These are phyloP conservation scores for Tylopilus balloui DNA, from an alignment of 768 basidiomycete genomes.

Conservation along the genomic window DNA sequence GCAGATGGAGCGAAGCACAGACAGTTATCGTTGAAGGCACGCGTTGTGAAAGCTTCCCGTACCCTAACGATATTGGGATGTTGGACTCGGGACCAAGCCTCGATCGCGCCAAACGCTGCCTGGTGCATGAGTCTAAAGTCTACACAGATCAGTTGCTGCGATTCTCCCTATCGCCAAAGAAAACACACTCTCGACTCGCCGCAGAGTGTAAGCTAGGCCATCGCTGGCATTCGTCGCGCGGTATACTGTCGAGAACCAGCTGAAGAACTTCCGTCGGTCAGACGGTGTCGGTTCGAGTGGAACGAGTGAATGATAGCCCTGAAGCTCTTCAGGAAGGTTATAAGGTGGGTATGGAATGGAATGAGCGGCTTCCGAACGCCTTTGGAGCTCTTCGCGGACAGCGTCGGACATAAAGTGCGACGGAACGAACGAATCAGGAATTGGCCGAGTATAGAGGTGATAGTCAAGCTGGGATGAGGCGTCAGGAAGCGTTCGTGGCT, in stretches of 20 bases:
- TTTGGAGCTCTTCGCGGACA: slow-evolving; percentile 55
- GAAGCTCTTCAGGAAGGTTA: slow-evolving; percentile 78
- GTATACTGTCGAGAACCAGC: slow-evolving; percentile 82
- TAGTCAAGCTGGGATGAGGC: slow-evolving; percentile 67
- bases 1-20: slow-evolving; percentile 24
- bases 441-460: slow-evolving; percentile 79
- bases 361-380: slow-evolving; percentile 42
- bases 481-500: neutral
- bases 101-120: slow-evolving; percentile 75
- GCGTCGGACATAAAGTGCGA: slow-evolving; percentile 86
- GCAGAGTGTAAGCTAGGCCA: slow-evolving; percentile 70
- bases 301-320: slow-evolving; percentile 84
- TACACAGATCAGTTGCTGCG: slow-evolving; percentile 28
- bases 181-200: slow-evolving; percentile 78
- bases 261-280: slow-evolving; percentile 71
- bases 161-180: neutral
- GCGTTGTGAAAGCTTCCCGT: slow-evolving; percentile 92
- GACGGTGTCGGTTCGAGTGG: slow-evolving; percentile 60
- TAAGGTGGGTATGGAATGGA: slow-evolving; percentile 40
- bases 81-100: slow-evolving; percentile 76
- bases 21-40: slow-evolving; percentile 92
- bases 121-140: slow-evolving; percentile 83
- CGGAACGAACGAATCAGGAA: slow-evolving; percentile 51
- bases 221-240: slow-evolving; percentile 74
- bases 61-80: slow-evolving; percentile 85